Evolutionary conservation across 495 filamentous ascomycete species (phyloP).

Genomic region (Xanthoparmelia taractica): DNA sequence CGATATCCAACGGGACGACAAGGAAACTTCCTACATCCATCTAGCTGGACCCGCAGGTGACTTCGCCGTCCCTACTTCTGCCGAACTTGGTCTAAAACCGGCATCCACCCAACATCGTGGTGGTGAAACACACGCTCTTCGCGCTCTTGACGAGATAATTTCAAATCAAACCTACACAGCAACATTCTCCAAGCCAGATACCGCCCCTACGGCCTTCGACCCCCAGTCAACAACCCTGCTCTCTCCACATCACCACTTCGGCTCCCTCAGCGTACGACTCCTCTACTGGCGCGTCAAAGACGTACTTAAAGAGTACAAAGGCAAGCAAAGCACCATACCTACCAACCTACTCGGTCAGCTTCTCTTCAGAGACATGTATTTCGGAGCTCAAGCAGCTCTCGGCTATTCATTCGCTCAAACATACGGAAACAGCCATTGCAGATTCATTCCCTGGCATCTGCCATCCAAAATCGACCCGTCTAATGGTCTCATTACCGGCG

Average conservation of each 20-base stretch:
- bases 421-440: slow-evolving; percentile 48
- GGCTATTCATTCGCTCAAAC: slow-evolving; percentile 52
- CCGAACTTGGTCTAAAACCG: slow-evolving; percentile 52
- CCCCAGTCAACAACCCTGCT: slow-evolving; percentile 62
- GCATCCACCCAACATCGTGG: slow-evolving; percentile 55
- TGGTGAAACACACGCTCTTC: slow-evolving; percentile 53
- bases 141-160: slow-evolving; percentile 43
- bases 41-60: slow-evolving; percentile 55
- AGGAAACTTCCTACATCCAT: slow-evolving; percentile 46
- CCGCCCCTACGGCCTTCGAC: slow-evolving; percentile 59
- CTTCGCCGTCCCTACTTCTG: slow-evolving; percentile 53
- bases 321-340: slow-evolving; percentile 46
- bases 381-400: slow-evolving; percentile 58
- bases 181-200: slow-evolving; percentile 62
- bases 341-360: slow-evolving; percentile 60
- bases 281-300: slow-evolving; percentile 62
- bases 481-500: slow-evolving; percentile 37
- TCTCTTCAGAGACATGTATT: slow-evolving; percentile 71
- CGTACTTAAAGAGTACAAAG: slow-evolving; percentile 39
- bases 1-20: slow-evolving; percentile 35
- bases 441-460: slow-evolving; percentile 66
- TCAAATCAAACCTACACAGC: slow-evolving; percentile 54
- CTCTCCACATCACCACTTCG: slow-evolving; percentile 66
- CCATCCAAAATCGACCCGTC: slow-evolving; percentile 44
- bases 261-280: slow-evolving; percentile 50